Conservation (phyloP, 331 rosid genomes). For the Stylosanthes scabra region DNA sequence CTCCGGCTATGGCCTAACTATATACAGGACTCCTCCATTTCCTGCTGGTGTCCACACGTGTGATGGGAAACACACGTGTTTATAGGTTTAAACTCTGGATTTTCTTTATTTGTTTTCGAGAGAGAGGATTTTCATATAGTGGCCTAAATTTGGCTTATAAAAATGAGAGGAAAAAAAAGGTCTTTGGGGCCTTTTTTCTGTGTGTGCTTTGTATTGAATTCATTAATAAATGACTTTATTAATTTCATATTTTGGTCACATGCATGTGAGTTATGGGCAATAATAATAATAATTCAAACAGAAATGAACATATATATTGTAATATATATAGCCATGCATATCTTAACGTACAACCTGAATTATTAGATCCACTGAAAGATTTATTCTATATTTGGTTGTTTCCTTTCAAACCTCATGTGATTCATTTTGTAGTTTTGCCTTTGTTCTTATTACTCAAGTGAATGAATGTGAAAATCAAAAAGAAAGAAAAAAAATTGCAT, state of each 20-base stretch:
- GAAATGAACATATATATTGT: not conserved
- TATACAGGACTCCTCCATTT: conserved; percentile 41
- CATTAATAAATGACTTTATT: conserved; percentile 41
- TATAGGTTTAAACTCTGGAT: conserved; percentile 28
- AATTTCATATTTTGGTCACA: conserved; percentile 9
- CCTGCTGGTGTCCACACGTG: conserved; percentile 50
- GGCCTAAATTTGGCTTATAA: conserved; percentile 46
- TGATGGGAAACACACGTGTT: conserved; percentile 58
- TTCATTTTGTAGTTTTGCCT: conserved; percentile 66
- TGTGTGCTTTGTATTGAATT: conserved; percentile 63
- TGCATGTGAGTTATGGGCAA: conserved; percentile 5
- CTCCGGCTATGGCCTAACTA: conserved; percentile 54
- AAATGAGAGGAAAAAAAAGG: conserved; percentile 43
- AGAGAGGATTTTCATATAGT: conserved; percentile 29
- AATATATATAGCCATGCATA: not conserved
- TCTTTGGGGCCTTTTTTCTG: conserved; percentile 80
- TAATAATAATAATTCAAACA: not conserved
- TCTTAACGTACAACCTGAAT: conserved; percentile 15
- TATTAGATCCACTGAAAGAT: conserved; percentile 16
- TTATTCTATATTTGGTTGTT: conserved; percentile 4
- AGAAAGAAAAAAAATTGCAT: conserved; percentile 19
- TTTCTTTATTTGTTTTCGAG: conserved; percentile 38
- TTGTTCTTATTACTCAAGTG: conserved; percentile 47
- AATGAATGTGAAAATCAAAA: not conserved
- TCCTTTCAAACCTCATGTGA: conserved; percentile 50